Evolutionary conservation across 1,139 yeast species (phyloP).

Genomic region (Nakaseomyces delphensis): DNA sequence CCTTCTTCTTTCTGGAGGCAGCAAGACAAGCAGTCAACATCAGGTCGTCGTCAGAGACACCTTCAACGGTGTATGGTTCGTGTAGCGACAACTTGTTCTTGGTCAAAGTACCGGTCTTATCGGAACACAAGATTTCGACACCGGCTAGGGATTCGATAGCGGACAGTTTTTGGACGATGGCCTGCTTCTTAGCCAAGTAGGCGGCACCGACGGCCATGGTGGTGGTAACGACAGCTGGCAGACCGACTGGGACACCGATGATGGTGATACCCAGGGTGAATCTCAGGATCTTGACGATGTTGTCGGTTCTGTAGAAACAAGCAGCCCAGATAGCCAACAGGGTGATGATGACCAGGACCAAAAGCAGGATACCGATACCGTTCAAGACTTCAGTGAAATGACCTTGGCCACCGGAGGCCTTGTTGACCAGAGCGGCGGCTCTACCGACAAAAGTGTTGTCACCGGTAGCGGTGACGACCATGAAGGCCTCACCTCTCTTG

Average conservation of each 20-base stretch:
- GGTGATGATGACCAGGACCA: conserved; percentile 82
- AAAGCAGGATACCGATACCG: conserved; percentile 91
- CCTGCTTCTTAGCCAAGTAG: conserved; percentile 96
- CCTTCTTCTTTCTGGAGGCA: conserved; percentile 98
- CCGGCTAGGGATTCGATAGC: conserved; percentile 99
- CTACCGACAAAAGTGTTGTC: conserved; percentile 90
- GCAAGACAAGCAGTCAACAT: conserved; percentile 98
- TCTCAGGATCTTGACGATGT: conserved; percentile 84
- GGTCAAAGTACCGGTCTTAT: conserved; percentile 98
- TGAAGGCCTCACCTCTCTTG: conserved; percentile 93
- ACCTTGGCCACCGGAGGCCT: conserved; percentile 90
- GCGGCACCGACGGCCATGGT: conserved; percentile 99
- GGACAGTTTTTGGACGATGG: conserved; percentile 95
- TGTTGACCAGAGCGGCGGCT: conserved; percentile 94
- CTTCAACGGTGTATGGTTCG: conserved; percentile 99
- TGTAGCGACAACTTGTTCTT: conserved; percentile 93
- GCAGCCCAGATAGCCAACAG: conserved; percentile 88
- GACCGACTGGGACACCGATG: conserved; percentile 99
- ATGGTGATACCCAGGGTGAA: conserved; percentile 94
- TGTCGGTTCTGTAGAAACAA: conserved; percentile 88
- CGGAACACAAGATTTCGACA: conserved; percentile 98
- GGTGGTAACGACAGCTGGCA: conserved; percentile 98
- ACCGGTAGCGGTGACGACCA: conserved; percentile 95
- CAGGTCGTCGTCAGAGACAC: conserved; percentile 94
- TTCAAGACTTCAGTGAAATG: conserved; percentile 96